Evolutionary conservation across 768 basidiomycete genomes (phyloP), one percentile per base, ranked within the genome.

Genomic region (Leccinum subgranulosum): DNA sequence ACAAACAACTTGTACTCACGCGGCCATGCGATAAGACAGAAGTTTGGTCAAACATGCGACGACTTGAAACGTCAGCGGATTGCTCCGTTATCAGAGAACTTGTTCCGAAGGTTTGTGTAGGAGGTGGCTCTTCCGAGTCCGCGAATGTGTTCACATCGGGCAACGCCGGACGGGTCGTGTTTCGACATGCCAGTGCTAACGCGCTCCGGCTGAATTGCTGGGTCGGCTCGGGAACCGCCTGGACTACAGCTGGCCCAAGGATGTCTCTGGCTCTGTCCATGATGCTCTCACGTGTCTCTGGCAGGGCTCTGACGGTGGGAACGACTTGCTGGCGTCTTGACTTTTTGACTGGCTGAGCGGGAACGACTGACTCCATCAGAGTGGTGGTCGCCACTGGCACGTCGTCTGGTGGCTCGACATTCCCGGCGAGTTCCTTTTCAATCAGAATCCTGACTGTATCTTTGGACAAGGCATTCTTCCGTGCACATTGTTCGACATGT

Each of bases 401-500:
- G 33, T 43, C 36, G 14, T 4, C 11, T 19, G 14, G 10, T 19
- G 60, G n/a, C 39, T 46, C 0, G 47, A 21, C 45, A n/a, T n/a
- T n/a, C 61, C 41, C 39, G 23, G 50, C 68, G 10, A 84, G 60
- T 63, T 85, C 84, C 60, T 80, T 77, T 27, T 74, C 73, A 6
- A 91, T 67, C 25, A 89, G 75, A 27, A 74, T 58, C 3, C 71
- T 69, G 31, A 92, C 60, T 2, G 88, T 89, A 6, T 84, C 83
- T 29, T 81, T 72, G 6, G 76, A 74, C 43, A 86, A 71, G 4
- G 69, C 73, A 21, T 76, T 75, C 69, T 86, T 91, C 71, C 80
- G 85, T 12, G 87, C 83, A 68, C 92, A 94, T 6, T 76, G 74
- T 50, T 77, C 77, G 41, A 94, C 81, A 66, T 94, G 92, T 3